Evolutionary conservation across 768 basidiomycete species (phyloP).

Genomic region (Suillus decipiens): DNA sequence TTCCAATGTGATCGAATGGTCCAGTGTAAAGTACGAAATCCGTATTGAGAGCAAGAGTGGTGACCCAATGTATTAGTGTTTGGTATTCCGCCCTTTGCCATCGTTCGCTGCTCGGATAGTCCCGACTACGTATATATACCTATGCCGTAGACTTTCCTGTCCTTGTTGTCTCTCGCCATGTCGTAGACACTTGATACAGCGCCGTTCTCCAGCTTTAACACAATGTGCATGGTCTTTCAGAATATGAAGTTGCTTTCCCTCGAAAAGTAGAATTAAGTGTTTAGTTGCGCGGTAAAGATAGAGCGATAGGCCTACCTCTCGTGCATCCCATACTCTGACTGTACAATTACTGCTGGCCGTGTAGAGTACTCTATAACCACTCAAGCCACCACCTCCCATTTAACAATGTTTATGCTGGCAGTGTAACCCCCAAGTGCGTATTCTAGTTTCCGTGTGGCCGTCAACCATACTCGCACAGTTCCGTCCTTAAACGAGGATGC

Average conservation of each 20-base stretch:
- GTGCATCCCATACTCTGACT: slow-evolving; percentile 64
- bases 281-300: background rate
- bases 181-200: no score
- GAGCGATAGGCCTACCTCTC: slow-evolving; percentile 50
- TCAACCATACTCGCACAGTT: slow-evolving; percentile 86
- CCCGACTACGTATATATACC: no score
- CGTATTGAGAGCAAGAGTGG: slow-evolving; percentile 69
- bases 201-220: no score
- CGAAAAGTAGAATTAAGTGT: slow-evolving; percentile 4
- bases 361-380: slow-evolving; percentile 68
- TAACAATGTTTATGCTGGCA: slow-evolving; percentile 91
- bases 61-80: no score
- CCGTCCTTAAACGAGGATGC: slow-evolving; percentile 97
- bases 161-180: no score
- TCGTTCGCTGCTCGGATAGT: no score
- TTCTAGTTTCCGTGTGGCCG: slow-evolving; percentile 52
- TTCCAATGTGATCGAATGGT: slow-evolving; percentile 87
- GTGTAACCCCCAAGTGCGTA: slow-evolving; percentile 85
- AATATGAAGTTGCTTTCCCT: slow-evolving; percentile 83
- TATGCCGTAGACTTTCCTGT: no score
- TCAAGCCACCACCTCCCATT: slow-evolving; percentile 85
- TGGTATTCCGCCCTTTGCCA: no score
- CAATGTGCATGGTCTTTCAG: slow-evolving; percentile 92
- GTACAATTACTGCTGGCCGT: slow-evolving; percentile 95
- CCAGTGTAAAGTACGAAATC: slow-evolving; percentile 95